These are phyloP conservation scores for Globisporangium spinosum DNA, from an alignment of 352 stramenopile species.

Conservation along the genomic window DNA sequence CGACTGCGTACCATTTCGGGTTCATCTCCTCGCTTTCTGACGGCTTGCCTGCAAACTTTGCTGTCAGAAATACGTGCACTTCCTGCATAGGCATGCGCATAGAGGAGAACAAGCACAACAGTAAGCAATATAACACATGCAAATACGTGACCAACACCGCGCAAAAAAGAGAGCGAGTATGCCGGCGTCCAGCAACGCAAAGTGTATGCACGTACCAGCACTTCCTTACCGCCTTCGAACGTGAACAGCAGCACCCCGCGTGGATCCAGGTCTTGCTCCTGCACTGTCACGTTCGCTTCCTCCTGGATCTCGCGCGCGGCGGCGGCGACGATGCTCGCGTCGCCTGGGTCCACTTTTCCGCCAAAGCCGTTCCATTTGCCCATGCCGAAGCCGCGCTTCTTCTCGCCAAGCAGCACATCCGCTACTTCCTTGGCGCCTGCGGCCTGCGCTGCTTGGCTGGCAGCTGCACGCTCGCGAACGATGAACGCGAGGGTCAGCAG, in stretches of 20 bases:
- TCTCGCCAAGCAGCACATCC: slow-evolving; percentile 78
- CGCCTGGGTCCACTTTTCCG: slow-evolving; percentile 80
- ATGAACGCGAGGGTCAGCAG: slow-evolving; percentile 52
- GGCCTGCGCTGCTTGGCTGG: background rate
- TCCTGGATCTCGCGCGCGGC: slow-evolving; percentile 61
- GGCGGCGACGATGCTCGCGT: slow-evolving; percentile 55
- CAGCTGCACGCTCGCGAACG: slow-evolving; percentile 24
- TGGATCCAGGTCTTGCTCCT: slow-evolving; percentile 19
- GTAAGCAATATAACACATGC: background rate
- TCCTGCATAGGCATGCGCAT: slow-evolving; percentile 27
- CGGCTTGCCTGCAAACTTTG: slow-evolving; percentile 56
- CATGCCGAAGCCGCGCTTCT: slow-evolving; percentile 87
- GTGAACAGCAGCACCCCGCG: slow-evolving; percentile 56
- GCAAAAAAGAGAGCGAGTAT: background rate
- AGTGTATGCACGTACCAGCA: slow-evolving; percentile 41
- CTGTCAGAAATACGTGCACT: slow-evolving; percentile 81
- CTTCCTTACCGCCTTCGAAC: slow-evolving; percentile 50
- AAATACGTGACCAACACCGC: background rate
- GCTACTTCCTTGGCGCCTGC: background rate
- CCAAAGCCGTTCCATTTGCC: slow-evolving; percentile 92
- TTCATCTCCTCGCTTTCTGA: slow-evolving; percentile 89
- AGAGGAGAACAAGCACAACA: background rate
- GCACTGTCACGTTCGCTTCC: slow-evolving; percentile 63
- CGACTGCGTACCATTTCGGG: slow-evolving; percentile 69
- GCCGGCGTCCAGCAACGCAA: background rate